Evolutionary conservation across 208 protist genomes (phyloP), one percentile per base, ranked within the genome.

Genomic region (Wallacemonas sp.): DNA sequence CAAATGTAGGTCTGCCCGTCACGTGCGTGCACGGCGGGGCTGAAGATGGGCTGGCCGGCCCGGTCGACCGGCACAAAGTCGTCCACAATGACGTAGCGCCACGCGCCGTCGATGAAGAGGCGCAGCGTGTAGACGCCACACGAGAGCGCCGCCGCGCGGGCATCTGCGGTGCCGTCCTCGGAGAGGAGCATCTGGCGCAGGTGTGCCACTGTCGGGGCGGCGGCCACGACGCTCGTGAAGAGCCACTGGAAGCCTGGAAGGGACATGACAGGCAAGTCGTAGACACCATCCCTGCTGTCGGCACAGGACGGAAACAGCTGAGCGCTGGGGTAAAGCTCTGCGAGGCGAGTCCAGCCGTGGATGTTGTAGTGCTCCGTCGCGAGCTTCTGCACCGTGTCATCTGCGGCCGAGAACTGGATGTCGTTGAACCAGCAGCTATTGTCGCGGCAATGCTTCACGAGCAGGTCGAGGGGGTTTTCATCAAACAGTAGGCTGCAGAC

Each of bases 71-170:
- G 92, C 29, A 96, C 66, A 57, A 88, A 93, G 62, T 95, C 92
- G 72, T 96, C 92, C 0, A 95, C 80, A 26, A 96, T 41, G 5
- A 96, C 81, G 68, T 78, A 94, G 38, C 88, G 78, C 92, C 92
- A 96, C 23, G n/a, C 70, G 6, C 92, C 87, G 65, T 96, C 92
- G 27, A 94, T 72, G 60, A 87, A 80, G 0, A 94, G 33, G 8
- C 84, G 72, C 41, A 92, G 70, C 16, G 61, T 68, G 68, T 93
- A 96, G 12, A 94, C 64, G 27, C 76, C 72, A 21, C 52, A 58
- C 4, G 52, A 58, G 4, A n/a, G 8, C 52, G n/a, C 52, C 24
- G 32, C 52, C 55, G 30, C 38, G 30, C 34, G 27, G 26, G 9
- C 6, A 4, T 9, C 58, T 4, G 54, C 41, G 4, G 27, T 16